A percentile compares a stretch with the other conserved stretches of the same genome.
Conservation (phyloP, 352 stramenopile species). For the Thalassiosira livingstoniorum region DNA sequence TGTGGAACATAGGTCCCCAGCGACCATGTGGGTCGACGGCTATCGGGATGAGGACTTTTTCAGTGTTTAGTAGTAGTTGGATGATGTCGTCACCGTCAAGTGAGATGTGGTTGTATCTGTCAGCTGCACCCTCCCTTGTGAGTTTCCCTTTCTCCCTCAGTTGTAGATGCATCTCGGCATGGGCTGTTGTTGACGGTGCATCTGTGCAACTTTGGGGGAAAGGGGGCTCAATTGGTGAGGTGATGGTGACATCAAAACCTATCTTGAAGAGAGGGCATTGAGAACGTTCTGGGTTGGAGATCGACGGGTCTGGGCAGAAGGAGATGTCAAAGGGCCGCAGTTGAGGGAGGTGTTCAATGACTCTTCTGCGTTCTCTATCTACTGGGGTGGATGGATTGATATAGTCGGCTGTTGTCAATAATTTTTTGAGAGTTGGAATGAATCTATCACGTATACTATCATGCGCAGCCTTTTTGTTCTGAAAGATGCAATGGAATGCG, state of each 20-base stretch:
- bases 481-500: conserved; percentile 5
- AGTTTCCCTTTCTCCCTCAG: too few relatives aligned
- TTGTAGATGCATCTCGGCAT: background rate
- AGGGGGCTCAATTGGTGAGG: too few relatives aligned
- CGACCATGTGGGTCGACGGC: too few relatives aligned
- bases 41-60: too few relatives aligned
- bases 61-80: too few relatives aligned
- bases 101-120: too few relatives aligned
- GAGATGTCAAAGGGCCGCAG: conserved; percentile 15
- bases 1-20: too few relatives aligned
- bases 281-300: background rate
- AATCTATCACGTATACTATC: conserved; percentile 23
- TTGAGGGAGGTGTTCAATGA: background rate
- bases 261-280: background rate
- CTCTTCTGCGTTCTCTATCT: background rate
- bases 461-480: conserved; percentile 27
- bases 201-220: too few relatives aligned
- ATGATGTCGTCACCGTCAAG: too few relatives aligned
- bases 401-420: conserved; percentile 19
- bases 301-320: background rate
- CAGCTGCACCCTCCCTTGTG: too few relatives aligned
- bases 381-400: background rate
- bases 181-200: too few relatives aligned
- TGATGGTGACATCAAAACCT: background rate
- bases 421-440: background rate